phyloP scores from a whole-genome alignment of 2,329 filamentous ascomycete genomes.

The Phyllosticta citribraziliensis region DNA sequence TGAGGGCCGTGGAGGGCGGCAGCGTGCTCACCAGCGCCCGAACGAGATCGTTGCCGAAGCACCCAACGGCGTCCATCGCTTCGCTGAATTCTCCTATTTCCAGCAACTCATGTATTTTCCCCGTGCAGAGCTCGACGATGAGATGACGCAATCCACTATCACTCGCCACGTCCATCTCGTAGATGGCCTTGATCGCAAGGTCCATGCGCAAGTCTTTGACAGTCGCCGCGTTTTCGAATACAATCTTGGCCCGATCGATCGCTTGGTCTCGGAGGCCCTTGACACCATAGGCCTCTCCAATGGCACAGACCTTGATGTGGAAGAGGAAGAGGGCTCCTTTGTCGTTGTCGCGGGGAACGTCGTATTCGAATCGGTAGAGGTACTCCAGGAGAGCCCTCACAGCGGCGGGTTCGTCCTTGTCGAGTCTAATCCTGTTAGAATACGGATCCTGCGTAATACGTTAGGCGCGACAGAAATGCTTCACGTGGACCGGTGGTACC shows the following conservation, averaged over 20 bases:
- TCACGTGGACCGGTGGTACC: neutral
- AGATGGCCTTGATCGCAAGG: neutral
- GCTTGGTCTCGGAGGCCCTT: neutral
- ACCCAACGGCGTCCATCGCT: neutral
- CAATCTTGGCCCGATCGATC: neutral
- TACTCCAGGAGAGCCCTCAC: conserved; percentile 5
- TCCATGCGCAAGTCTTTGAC: neutral
- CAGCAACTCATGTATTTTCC: neutral
- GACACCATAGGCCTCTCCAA: neutral
- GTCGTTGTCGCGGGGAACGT: neutral
- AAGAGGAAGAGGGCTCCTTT: neutral
- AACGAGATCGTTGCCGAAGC: neutral
- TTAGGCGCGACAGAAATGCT: neutral
- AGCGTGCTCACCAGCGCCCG: neutral
- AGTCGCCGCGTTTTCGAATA: neutral
- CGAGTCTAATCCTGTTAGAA: neutral
- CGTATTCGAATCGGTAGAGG: conserved; percentile 11
- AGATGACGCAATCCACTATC: neutral
- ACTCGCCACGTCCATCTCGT: neutral
- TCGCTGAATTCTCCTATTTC: neutral
- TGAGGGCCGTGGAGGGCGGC: neutral
- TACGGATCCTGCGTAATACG: neutral
- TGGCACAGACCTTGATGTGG: neutral
- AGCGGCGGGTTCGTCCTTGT: neutral
- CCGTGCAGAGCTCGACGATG: neutral